phyloP scores from a whole-genome alignment of 768 basidiomycete species.

The Rhodotorula taiwanensis region DNA sequence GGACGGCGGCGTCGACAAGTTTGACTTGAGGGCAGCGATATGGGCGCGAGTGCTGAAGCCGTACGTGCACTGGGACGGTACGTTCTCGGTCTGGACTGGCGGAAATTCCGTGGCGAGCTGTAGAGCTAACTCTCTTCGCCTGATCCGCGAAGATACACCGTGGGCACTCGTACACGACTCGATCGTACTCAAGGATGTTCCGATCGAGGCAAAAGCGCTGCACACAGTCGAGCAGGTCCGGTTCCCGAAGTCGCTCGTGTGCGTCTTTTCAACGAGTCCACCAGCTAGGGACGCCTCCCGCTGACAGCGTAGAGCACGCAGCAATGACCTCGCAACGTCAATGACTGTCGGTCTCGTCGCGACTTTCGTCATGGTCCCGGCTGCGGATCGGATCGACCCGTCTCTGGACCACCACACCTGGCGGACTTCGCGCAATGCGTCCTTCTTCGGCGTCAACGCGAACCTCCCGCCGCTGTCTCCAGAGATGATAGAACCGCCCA shows the following conservation, averaged over 20 bases:
- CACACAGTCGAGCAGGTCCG: not conserved
- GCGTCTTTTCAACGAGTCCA: too few species aligned
- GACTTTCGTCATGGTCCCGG: slow-evolving; percentile 1
- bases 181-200: not conserved
- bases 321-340: not conserved
- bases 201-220: not conserved
- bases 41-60: not conserved
- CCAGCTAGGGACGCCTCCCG: not conserved
- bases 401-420: not conserved
- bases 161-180: not conserved
- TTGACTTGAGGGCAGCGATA: slow-evolving; percentile 3
- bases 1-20: not conserved
- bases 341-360: not conserved
- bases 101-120: too few species aligned
- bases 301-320: too few species aligned
- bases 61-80: not conserved
- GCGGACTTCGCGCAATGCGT: not conserved
- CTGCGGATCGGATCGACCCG: not conserved
- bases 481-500: too few species aligned
- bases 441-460: not conserved
- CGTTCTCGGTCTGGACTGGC: too few species aligned
- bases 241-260: not conserved
- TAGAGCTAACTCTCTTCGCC: too few species aligned
- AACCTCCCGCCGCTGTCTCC: not conserved
- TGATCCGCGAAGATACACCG: too few species aligned